Evolutionary conservation across 352 stramenopile genomes (phyloP).

Genomic region (Vaucheria bursata): DNA sequence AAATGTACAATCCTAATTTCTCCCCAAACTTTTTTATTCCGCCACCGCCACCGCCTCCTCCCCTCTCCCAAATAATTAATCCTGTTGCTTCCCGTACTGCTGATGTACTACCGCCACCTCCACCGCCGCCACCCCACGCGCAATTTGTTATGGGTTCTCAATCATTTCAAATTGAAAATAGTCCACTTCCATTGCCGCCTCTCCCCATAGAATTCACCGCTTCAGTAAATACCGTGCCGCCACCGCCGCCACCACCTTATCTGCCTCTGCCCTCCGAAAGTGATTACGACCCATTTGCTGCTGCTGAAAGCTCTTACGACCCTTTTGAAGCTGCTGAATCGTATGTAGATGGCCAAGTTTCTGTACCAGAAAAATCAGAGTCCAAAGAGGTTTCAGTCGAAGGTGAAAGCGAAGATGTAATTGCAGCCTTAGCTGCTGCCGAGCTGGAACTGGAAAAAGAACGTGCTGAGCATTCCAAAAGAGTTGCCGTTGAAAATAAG

Average conservation of each 20-base stretch:
- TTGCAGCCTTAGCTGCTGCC: neutral
- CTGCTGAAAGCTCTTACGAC: neutral
- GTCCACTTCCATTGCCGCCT: too few relatives aligned
- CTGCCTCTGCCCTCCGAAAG: neutral
- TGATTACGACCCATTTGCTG: neutral
- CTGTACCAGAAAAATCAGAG: neutral
- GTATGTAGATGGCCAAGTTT: neutral
- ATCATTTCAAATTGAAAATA: too few relatives aligned
- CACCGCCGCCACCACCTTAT: neutral
- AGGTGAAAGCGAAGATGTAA: neutral
- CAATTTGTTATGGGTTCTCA: too few relatives aligned
- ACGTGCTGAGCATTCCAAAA: conserved; percentile 26
- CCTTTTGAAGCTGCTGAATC: neutral
- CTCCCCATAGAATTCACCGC: too few relatives aligned
- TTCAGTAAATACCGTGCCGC: neutral
- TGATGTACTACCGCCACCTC: too few relatives aligned
- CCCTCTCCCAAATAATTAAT: too few relatives aligned
- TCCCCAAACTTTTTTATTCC: too few relatives aligned
- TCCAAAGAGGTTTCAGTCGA: neutral
- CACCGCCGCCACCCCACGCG: too few relatives aligned
- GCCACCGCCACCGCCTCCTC: too few relatives aligned
- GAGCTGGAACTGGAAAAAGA: conserved; percentile 41
- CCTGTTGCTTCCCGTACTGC: too few relatives aligned
- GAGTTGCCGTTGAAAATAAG: conserved; percentile 34
- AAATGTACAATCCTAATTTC: too few relatives aligned